Percentiles rank a stretch among this genome's conserved stretches.
Conservation (phyloP, 176 grass and related monocot genomes). For the Saccharum spontaneum region DNA sequence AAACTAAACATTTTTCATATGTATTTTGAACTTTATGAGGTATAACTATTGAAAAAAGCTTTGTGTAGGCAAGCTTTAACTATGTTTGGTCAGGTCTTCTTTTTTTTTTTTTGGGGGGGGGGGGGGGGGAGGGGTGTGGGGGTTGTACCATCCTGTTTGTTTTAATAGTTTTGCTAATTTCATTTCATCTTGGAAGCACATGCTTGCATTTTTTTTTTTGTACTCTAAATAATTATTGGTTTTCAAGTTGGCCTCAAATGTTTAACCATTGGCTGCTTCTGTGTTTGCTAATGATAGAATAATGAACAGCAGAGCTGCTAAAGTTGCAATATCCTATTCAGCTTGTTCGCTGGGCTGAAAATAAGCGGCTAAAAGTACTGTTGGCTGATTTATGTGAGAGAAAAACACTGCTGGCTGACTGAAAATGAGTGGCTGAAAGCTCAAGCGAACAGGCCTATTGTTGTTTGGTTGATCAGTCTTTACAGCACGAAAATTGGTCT, state of each 20-base stretch:
- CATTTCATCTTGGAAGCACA: not conserved
- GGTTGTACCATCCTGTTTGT: not conserved
- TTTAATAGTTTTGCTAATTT: not conserved
- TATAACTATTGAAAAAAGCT: not conserved
- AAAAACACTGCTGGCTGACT: too few species aligned
- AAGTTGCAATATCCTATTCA: not conserved
- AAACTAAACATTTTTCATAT: not conserved
- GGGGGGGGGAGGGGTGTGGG: too few species aligned
- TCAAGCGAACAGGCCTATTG: too few species aligned
- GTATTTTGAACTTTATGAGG: slow-evolving; percentile 1
- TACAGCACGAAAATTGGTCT: not conserved
- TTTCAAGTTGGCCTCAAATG: not conserved
- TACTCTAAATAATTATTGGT: not conserved
- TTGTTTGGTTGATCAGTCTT: not conserved
- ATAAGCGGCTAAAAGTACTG: too few species aligned
- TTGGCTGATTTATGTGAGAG: too few species aligned
- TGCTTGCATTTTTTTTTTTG: not conserved
- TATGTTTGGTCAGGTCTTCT: not conserved
- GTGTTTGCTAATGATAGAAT: not conserved
- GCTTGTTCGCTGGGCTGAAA: too few species aligned
- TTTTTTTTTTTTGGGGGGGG: not conserved
- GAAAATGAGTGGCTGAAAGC: too few species aligned
- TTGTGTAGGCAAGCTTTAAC: not conserved
- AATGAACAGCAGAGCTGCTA: not conserved
- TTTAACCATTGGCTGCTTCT: not conserved